Percentiles rank a stretch among this genome's conserved stretches.
Conservation (phyloP, 2,329 filamentous ascomycete genomes). For the Aspergillus sp. region DNA sequence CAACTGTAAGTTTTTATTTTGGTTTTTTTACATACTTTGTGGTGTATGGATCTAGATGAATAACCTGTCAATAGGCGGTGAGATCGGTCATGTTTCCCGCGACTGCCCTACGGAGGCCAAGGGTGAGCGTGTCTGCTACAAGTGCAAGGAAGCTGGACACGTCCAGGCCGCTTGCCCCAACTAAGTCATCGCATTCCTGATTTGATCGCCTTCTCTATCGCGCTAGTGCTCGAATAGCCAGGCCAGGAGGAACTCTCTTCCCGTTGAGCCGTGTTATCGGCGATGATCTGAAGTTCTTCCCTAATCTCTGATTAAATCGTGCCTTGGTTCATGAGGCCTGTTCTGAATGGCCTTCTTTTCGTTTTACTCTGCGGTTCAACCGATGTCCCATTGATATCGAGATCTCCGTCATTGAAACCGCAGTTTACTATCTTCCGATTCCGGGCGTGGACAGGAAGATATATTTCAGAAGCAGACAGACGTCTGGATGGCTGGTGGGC, state of each 20-base stretch:
- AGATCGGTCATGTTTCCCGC: constrained; percentile 89
- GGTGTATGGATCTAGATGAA: constrained; percentile 3
- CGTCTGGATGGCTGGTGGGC: constrained; percentile 21
- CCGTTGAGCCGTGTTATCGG: constrained; percentile 11
- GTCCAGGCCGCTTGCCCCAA: constrained; percentile 91
- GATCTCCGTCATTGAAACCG: constrained; percentile 7
- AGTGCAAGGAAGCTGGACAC: constrained; percentile 81
- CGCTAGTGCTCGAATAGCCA: constrained; percentile 14
- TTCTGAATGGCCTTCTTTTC: constrained; percentile 15
- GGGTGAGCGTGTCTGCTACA: constrained; percentile 96
- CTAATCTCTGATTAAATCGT: constrained; percentile 17
- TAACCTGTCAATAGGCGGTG: constrained; percentile 48
- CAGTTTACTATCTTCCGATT: constrained; percentile 4
- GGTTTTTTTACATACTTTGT: constrained; percentile 2
- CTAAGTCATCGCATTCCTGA: constrained; percentile 41
- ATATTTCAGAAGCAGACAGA: constrained; percentile 13
- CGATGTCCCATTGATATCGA: constrained; percentile 12
- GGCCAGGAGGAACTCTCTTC: constrained; percentile 7
- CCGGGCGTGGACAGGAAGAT: constrained; percentile 7
- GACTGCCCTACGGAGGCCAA: constrained; percentile 92
- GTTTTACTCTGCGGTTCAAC: constrained; percentile 11
- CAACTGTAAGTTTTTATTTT: constrained; percentile 73
- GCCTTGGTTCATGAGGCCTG: constrained; percentile 11
- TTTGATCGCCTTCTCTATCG: constrained; percentile 21
- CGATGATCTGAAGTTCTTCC: constrained; percentile 21